These are phyloP conservation scores for Capronia americana DNA, from an alignment of 2,329 filamentous ascomycete species.

Conservation along the genomic window DNA sequence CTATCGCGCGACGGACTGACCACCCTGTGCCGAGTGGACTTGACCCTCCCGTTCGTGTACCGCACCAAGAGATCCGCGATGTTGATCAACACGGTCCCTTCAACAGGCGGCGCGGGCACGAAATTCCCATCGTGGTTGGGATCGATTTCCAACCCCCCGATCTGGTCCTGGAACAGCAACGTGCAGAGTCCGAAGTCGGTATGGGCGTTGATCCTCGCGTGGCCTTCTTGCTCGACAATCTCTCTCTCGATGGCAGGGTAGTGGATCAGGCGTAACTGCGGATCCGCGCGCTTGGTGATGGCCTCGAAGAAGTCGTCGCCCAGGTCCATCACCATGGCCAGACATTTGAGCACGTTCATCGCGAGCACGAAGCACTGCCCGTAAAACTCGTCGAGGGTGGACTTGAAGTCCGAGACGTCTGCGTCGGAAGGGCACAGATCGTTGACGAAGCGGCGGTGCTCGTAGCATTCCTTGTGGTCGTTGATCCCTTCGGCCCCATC, in stretches of 20 bases:
- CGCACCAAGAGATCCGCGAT: conserved; percentile 61
- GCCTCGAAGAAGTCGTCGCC: conserved; percentile 62
- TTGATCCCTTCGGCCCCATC: conserved; percentile 33
- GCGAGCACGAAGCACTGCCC: conserved; percentile 58
- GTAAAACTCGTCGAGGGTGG: conserved; percentile 50
- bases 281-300: conserved; percentile 59
- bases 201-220: conserved; percentile 41
- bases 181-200: conserved; percentile 57
- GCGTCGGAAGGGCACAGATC: conserved; percentile 35
- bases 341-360: conserved; percentile 58
- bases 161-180: conserved; percentile 55
- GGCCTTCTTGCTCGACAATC: conserved; percentile 24
- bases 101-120: conserved; percentile 44
- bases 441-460: conserved; percentile 34
- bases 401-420: conserved; percentile 55
- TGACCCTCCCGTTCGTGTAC: conserved; percentile 60
- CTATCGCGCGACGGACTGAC: conserved; percentile 31
- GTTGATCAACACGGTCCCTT: conserved; percentile 59
- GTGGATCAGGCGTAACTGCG: conserved; percentile 41
- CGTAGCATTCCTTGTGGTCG: conserved; percentile 38
- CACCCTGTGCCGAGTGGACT: conserved; percentile 60
- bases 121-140: conserved; percentile 32
- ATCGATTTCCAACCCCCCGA: conserved; percentile 56
- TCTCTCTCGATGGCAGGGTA: conserved; percentile 46
- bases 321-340: conserved; percentile 62